Base-by-base conservation (phyloP, 2,329 filamentous ascomycete species). In the Fusarium cyanostomum region DNA sequence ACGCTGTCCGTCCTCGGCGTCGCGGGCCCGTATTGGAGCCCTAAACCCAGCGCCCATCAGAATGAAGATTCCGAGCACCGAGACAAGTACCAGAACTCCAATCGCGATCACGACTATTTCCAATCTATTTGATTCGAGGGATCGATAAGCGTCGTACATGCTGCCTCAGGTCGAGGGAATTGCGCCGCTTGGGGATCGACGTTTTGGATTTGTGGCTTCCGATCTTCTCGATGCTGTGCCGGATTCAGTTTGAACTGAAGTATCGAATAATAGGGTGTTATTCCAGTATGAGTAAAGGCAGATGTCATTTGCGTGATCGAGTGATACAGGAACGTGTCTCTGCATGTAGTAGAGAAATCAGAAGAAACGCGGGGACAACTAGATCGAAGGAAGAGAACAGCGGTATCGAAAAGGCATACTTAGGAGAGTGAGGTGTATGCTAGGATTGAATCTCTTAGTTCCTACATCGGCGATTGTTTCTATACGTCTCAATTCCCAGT, bases 71-170 rank as follows among this genome's bases (percentile, higher is more conserved):
- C 68, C 69, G 13, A 79, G 65, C 7, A 74, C 58, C 13, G 63
- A 66, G 13, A 77, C 74, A 24, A 78, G 69, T 13, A 74, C 37
- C 31, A 79, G 60, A 39, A 75, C 71, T 11, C 69, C 71, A 12
- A 70, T 54, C 11, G 76, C 74, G 24, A 79, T 61, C 24, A 77
- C 60, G 33, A 73, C 46, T 39, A 78, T 75, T 61, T 78, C 75
- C 31, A 75, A 53, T 38, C 70, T 69, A 51, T 62, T 71, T 30
- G 71, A 60, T n/a, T 75, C 71, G 37, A 72, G 35, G 30, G 68
- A 65, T 27, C 57, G 67, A 21, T 58, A 53, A 38, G 48, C 28
- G 43, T 72, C 51, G 42, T 70, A 30, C 73, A 74, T 74, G 38
- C 21, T 64, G 42, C 16, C 44, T 65, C 15, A 27, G 15, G 9